Conservation (phyloP, 768 basidiomycete species). For the Lactarius psammicola region DNA sequence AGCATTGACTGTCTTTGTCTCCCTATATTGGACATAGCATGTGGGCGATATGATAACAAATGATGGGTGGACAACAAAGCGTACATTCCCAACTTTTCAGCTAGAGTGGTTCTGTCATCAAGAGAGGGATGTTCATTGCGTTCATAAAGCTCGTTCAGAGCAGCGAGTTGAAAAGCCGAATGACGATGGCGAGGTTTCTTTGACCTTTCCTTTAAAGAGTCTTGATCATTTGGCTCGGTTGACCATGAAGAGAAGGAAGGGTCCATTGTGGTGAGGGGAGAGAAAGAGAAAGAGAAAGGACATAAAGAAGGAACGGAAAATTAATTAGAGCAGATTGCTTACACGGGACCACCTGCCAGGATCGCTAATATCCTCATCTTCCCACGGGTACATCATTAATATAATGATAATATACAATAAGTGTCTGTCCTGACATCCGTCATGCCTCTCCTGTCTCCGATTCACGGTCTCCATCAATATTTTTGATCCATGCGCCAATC, state of each 20-base stretch:
- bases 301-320: slow-evolving; percentile 27
- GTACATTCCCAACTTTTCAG: slow-evolving; percentile 73
- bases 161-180: slow-evolving; percentile 65
- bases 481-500: slow-evolving; percentile 98
- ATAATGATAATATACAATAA: slow-evolving; percentile 4
- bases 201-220: slow-evolving; percentile 42
- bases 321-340: slow-evolving; percentile 30
- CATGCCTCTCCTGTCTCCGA: slow-evolving; percentile 24
- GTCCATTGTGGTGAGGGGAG: slow-evolving; percentile 32
- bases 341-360: slow-evolving; percentile 24
- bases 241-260: slow-evolving; percentile 33
- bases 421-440: neutral
- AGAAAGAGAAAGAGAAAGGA: slow-evolving; percentile 19
- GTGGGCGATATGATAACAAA: slow-evolving; percentile 16
- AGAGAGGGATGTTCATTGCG: slow-evolving; percentile 72
- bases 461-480: slow-evolving; percentile 58
- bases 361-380: slow-evolving; percentile 29
- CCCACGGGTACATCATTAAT: slow-evolving; percentile 27
- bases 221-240: slow-evolving; percentile 24
- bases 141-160: slow-evolving; percentile 77
- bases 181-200: slow-evolving; percentile 84
- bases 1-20: slow-evolving; percentile 81
- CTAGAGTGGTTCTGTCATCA: slow-evolving; percentile 64
- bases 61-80: slow-evolving; percentile 35
- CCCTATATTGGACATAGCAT: slow-evolving; percentile 45